A percentile compares a stretch with the other conserved stretches of the same genome.
Conservation (phyloP, 1,284 basidiomycete genomes). For the Omphalotus olearius region DNA sequence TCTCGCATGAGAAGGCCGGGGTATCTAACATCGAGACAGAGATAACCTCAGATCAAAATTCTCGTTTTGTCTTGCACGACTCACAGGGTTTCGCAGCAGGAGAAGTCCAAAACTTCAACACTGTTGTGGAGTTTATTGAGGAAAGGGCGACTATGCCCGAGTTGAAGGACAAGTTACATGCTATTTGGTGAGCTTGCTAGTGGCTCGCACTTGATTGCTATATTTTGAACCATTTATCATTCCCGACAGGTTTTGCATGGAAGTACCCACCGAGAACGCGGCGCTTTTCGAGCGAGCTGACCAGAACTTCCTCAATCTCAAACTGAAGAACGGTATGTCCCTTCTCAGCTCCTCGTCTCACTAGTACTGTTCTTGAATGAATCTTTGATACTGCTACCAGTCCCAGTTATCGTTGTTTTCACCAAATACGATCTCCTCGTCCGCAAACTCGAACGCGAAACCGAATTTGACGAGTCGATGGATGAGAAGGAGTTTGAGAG, state of each 20-base stretch:
- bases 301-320: slow-evolving; percentile 21
- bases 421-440: slow-evolving; percentile 25
- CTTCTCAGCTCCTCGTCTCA: background rate
- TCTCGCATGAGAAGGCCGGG: slow-evolving; percentile 18
- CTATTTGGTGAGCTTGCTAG: slow-evolving; percentile 21
- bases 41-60: slow-evolving; percentile 22
- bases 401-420: slow-evolving; percentile 26
- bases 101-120: slow-evolving; percentile 20
- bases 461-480: slow-evolving; percentile 1
- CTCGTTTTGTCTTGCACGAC: slow-evolving; percentile 25
- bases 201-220: background rate
- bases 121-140: slow-evolving; percentile 21
- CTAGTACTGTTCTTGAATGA: too few relatives aligned
- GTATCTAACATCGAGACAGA: slow-evolving; percentile 22
- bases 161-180: slow-evolving; percentile 24
- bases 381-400: slow-evolving; percentile 10
- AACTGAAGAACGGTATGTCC: slow-evolving; percentile 15
- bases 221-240: background rate
- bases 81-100: slow-evolving; percentile 25
- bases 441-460: slow-evolving; percentile 8
- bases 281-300: slow-evolving; percentile 23
- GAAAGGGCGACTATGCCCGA: slow-evolving; percentile 11
- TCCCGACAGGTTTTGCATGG: slow-evolving; percentile 21
- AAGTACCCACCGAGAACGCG: slow-evolving; percentile 21
- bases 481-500: slow-evolving; percentile 3